phyloP scores from a whole-genome alignment of 208 protist genomes.

The Vickermania spadyakhi region DNA sequence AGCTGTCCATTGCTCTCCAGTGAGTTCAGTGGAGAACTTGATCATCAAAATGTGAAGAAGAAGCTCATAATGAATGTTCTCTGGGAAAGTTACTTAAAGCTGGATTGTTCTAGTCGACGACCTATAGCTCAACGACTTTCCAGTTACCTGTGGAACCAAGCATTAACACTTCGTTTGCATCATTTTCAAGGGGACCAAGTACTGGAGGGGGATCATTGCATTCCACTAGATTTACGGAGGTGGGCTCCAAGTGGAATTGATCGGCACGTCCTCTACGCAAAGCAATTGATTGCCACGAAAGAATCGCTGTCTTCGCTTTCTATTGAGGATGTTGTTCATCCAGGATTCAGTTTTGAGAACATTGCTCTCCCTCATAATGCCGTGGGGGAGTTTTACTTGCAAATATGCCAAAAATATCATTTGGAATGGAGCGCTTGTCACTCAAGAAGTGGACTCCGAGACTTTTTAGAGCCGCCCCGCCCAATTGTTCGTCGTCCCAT shows the following conservation, averaged over 20 bases:
- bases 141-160: slow-evolving; percentile 87
- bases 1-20: slow-evolving; percentile 36
- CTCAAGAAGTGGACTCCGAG: slow-evolving; percentile 32
- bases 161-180: slow-evolving; percentile 64
- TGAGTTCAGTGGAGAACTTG: slow-evolving; percentile 15
- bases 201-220: slow-evolving; percentile 58
- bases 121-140: slow-evolving; percentile 65
- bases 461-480: slow-evolving; percentile 75
- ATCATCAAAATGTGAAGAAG: slow-evolving; percentile 27
- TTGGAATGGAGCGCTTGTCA: slow-evolving; percentile 72
- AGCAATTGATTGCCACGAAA: slow-evolving; percentile 22
- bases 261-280: slow-evolving; percentile 30
- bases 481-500: slow-evolving; percentile 74
- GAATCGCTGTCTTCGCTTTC: slow-evolving; percentile 28
- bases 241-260: slow-evolving; percentile 21
- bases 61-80: slow-evolving; percentile 58
- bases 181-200: slow-evolving; percentile 33
- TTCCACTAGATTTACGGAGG: slow-evolving; percentile 28
- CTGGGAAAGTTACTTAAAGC: slow-evolving; percentile 64
- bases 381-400: slow-evolving; percentile 55
- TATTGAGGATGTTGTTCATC: slow-evolving; percentile 74
- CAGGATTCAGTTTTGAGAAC: slow-evolving; percentile 74
- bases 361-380: slow-evolving; percentile 52
- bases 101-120: slow-evolving; percentile 44
- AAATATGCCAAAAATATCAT: slow-evolving; percentile 64